A percentile compares a stretch with the other conserved stretches of the same genome.
Evolutionary conservation across 805 yeast species (phyloP).

Genomic region (Tetrapisispora fleetii): DNA sequence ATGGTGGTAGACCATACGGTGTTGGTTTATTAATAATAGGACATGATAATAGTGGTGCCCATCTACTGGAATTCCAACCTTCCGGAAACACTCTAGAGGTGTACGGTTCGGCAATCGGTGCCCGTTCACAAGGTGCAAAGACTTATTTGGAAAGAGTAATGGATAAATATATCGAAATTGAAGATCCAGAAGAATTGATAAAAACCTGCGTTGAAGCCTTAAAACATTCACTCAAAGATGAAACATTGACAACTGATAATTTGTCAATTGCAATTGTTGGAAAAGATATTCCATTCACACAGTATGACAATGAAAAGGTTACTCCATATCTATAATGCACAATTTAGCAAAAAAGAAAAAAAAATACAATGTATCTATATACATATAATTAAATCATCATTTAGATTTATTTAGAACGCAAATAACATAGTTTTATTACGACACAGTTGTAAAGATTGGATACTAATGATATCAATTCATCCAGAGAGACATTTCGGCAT

Average conservation of each 20-base stretch:
- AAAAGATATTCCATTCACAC: constrained; percentile 56
- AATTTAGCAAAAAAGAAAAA: background rate
- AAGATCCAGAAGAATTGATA: constrained; percentile 61
- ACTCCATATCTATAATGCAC: constrained; percentile 24
- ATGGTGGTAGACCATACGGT: constrained; percentile 96
- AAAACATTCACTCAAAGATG: constrained; percentile 92
- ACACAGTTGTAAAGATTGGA: too few species aligned
- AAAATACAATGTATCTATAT: background rate
- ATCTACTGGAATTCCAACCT: constrained; percentile 89
- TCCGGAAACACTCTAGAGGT: constrained; percentile 89
- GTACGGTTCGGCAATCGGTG: constrained; percentile 92
- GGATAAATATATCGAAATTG: constrained; percentile 51
- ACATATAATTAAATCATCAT: background rate
- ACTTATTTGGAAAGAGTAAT: constrained; percentile 86
- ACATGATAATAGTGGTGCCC: constrained; percentile 88
- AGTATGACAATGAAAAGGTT: constrained; percentile 81
- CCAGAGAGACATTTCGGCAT: too few species aligned
- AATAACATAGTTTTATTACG: background rate
- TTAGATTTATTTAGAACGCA: background rate
- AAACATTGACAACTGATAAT: constrained; percentile 73
- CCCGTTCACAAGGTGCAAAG: constrained; percentile 96
- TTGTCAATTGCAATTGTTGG: constrained; percentile 94
- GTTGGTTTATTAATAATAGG: constrained; percentile 90
- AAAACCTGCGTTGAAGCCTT: constrained; percentile 82
- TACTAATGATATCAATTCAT: too few species aligned